A percentile compares a stretch with the other conserved stretches of the same genome.
Evolutionary conservation across 768 basidiomycete genomes (phyloP).

Genomic region (Leucosporidium creatinivorum): DNA sequence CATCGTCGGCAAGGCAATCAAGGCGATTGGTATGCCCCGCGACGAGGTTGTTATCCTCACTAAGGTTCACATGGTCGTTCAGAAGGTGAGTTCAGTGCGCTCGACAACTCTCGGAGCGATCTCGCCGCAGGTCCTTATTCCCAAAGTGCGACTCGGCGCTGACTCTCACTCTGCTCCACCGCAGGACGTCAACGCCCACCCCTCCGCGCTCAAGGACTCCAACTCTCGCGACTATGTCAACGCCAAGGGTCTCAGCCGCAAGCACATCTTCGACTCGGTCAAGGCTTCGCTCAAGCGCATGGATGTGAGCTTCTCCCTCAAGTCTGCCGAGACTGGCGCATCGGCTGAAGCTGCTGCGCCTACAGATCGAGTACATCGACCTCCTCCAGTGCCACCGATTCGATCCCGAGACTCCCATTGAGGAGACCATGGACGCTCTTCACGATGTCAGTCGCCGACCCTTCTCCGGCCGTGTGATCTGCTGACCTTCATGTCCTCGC

Average conservation of each 20-base stretch:
- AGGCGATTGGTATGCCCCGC: constrained; percentile 58
- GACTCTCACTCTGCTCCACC: too few species aligned
- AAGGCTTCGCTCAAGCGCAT: constrained; percentile 54
- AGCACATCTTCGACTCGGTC: constrained; percentile 62
- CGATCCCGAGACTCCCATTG: constrained; percentile 55
- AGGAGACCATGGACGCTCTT: constrained; percentile 46
- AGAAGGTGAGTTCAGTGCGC: neutral
- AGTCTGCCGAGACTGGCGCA: too few species aligned
- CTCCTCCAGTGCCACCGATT: constrained; percentile 57
- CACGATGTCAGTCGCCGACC: constrained; percentile 38
- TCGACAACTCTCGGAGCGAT: too few species aligned
- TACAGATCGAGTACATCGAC: constrained; percentile 52
- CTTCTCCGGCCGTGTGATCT: too few species aligned
- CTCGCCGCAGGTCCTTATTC: too few species aligned
- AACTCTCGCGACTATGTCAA: constrained; percentile 50
- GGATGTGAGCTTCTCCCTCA: constrained; percentile 30
- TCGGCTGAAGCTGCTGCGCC: neutral
- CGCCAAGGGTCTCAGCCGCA: constrained; percentile 45
- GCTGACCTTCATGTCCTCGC: neutral
- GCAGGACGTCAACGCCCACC: constrained; percentile 7
- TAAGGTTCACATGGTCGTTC: constrained; percentile 47
- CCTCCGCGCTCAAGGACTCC: constrained; percentile 6
- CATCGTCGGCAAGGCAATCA: constrained; percentile 65
- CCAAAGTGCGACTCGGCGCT: too few species aligned
- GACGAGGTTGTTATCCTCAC: constrained; percentile 72